These are phyloP conservation scores for Pseudogymnoascus sp. DNA, from an alignment of 2,329 filamentous ascomycete species.

Conservation along the genomic window DNA sequence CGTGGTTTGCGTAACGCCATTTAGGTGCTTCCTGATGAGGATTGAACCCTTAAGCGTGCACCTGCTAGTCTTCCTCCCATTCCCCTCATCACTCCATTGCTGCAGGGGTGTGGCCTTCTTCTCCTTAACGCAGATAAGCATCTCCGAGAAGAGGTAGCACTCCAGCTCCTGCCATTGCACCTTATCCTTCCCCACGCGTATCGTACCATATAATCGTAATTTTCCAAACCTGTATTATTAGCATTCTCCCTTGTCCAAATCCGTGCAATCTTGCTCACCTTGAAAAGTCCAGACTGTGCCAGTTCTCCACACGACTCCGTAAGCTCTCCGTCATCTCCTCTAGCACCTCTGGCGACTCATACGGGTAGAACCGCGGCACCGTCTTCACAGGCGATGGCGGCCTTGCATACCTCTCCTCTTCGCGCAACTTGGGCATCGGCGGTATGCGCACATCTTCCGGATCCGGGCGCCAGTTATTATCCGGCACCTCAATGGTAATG, in stretches of 20 bases:
- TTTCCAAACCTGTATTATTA: slow-evolving; percentile 67
- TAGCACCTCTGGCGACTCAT: slow-evolving; percentile 67
- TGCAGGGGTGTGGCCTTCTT: slow-evolving; percentile 60
- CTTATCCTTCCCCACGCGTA: slow-evolving; percentile 92
- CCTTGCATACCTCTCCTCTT: slow-evolving; percentile 47
- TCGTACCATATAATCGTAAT: slow-evolving; percentile 76
- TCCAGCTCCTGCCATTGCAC: slow-evolving; percentile 96
- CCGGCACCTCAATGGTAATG: slow-evolving; percentile 86
- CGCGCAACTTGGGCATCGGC: slow-evolving; percentile 35
- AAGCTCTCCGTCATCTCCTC: slow-evolving; percentile 82
- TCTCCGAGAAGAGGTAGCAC: slow-evolving; percentile 94
- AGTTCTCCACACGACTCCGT: slow-evolving; percentile 86
- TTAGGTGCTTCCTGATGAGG: slow-evolving; percentile 94
- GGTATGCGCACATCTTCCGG: slow-evolving; percentile 65
- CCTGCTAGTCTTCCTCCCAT: slow-evolving; percentile 57
- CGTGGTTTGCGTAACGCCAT: slow-evolving; percentile 69
- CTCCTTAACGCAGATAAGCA: slow-evolving; percentile 99
- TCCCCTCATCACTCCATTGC: slow-evolving; percentile 57
- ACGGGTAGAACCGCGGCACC: slow-evolving; percentile 50
- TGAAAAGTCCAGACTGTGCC: slow-evolving; percentile 91
- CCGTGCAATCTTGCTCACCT: slow-evolving; percentile 40
- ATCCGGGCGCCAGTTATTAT: slow-evolving; percentile 82
- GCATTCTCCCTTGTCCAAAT: slow-evolving; percentile 11
- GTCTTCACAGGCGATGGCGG: slow-evolving; percentile 47
- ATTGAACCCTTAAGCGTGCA: slow-evolving; percentile 96